Base-by-base conservation (phyloP, 805 yeast genomes). In the Metschnikowia noctiluminum region DNA sequence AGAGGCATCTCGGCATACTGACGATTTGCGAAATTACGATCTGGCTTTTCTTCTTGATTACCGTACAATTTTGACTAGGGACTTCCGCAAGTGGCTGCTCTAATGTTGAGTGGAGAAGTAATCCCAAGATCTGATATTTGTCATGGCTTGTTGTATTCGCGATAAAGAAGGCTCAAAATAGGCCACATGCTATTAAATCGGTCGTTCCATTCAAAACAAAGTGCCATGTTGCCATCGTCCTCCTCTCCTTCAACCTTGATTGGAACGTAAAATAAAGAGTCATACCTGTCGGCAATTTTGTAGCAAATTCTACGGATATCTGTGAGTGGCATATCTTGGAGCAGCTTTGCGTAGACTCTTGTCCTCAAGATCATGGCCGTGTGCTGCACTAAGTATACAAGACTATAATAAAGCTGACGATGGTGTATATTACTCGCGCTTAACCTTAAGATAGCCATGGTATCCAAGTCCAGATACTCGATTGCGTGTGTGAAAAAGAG, bases 131-230 rank as follows among this genome's bases (percentile, higher is more conserved):
- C 28, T 12, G 14, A 27, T 15, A 28, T 3, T 21, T 28, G 43
- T 37, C 35, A 44, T 11, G 38, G 45, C 21, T 42, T 42, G 32
- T 30, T 21, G 37, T 49, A 53, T 42, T 60, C 62, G 28, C 58
- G 46, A 21, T 49, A 49, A 27, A 65, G 39, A 11, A 63, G 35
- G 30, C 60, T 46, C 11, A 59, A 59, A 16, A 65, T 42, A 14
- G 65, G 58, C 70, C 70, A 65, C 60, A 59, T 59, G 46, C 65
- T 57, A 44, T 63, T 62, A 50, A 42, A 65, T 28, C 57, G 56
- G 43, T 65, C 65, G 5, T 43, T 45, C 58, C 56, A 63, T 45
- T 46, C 48, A 52, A 41, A 58, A 45, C 38, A 50, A 35, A 46
- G 49, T 9, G 58, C 52, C 35, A 40, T 36, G 15, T 44, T 45